A percentile compares a stretch with the other conserved stretches of the same genome.
These are phyloP conservation scores for Penicillium canescens DNA, from an alignment of 495 filamentous ascomycete species.

Conservation along the genomic window DNA sequence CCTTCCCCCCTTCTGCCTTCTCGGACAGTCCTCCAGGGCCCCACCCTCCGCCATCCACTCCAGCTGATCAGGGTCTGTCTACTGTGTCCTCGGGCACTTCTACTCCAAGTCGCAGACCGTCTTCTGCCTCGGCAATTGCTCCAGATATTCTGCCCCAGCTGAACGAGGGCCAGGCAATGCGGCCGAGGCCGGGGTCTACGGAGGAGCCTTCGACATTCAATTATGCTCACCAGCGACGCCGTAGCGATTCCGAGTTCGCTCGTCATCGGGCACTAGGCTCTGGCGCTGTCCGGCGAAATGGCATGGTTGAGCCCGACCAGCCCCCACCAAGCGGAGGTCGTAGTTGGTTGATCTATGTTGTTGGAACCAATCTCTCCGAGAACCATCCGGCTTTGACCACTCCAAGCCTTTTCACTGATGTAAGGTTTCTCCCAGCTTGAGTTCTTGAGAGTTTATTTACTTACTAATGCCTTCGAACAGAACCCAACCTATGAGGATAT, in stretches of 20 bases:
- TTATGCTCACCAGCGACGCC: conserved; percentile 52
- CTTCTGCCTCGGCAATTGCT: conserved; percentile 51
- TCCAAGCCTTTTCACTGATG: conserved; percentile 75
- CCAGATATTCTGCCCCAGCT: conserved; percentile 36
- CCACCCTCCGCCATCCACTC: conserved; percentile 67
- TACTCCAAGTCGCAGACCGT: conserved; percentile 55
- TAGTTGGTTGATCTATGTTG: conserved; percentile 80
- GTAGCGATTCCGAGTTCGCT: conserved; percentile 64
- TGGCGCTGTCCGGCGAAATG: conserved; percentile 63
- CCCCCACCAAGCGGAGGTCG: conserved; percentile 50
- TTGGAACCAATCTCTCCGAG: conserved; percentile 73
- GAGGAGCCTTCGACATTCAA: conserved; percentile 27
- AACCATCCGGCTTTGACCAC: conserved; percentile 77
- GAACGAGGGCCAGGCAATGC: conserved; percentile 33
- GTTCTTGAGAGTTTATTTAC: background rate
- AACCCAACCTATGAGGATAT: conserved; percentile 81
- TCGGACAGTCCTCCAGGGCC: conserved; percentile 63
- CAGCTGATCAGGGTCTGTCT: conserved; percentile 61
- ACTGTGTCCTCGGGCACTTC: conserved; percentile 57
- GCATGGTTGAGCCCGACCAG: conserved; percentile 66
- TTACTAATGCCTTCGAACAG: conserved; percentile 32
- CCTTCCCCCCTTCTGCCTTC: conserved; percentile 39
- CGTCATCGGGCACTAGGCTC: conserved; percentile 60
- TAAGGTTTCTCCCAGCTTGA: conserved; percentile 28
- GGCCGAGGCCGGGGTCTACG: conserved; percentile 30